Conservation (phyloP, 306 rosid species). For the Vigna nakashimae region DNA sequence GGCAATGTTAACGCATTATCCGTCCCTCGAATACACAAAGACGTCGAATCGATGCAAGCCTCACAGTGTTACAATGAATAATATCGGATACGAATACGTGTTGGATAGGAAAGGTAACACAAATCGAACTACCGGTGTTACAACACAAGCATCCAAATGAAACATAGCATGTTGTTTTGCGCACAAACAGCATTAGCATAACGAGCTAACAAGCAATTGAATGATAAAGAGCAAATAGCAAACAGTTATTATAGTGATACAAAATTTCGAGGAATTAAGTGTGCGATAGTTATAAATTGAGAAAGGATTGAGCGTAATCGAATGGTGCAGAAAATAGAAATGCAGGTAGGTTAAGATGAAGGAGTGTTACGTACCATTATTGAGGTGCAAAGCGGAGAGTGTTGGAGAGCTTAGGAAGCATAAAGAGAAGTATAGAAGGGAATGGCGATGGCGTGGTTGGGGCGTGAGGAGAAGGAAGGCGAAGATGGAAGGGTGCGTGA, state of each 20-base stretch:
- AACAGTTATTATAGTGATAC: not conserved
- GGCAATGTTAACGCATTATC: not conserved
- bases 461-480: not conserved
- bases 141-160: not conserved
- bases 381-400: not conserved
- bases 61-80: too few relatives aligned
- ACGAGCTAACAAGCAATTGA: too few relatives aligned
- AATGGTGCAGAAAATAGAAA: not conserved
- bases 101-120: too few relatives aligned
- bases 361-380: not conserved
- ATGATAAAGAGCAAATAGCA: too few relatives aligned
- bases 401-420: not conserved
- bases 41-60: slow-evolving; percentile 5
- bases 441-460: not conserved
- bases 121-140: too few relatives aligned
- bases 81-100: too few relatives aligned
- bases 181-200: not conserved
- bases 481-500: not conserved
- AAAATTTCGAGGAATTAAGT: too few relatives aligned
- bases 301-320: too few relatives aligned
- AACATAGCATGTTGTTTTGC: not conserved
- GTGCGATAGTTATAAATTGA: too few relatives aligned
- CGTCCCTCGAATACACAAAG: not conserved
- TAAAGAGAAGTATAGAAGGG: not conserved
- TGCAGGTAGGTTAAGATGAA: not conserved